Conservation (phyloP, 768 basidiomycete species). For the Boletellus sp. region DNA sequence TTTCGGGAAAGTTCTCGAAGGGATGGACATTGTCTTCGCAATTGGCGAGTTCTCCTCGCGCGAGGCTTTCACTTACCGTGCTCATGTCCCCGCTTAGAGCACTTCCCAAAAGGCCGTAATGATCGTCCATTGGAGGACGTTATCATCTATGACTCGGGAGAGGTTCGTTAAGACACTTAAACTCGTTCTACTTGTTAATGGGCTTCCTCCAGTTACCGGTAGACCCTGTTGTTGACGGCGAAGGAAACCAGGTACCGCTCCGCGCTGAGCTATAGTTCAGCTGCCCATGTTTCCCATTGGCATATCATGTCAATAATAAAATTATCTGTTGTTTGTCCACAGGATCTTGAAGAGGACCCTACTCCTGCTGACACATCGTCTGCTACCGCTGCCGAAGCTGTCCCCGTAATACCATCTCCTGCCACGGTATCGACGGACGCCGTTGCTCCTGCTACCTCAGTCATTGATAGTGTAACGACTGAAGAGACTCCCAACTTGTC, state of each 20-base stretch:
- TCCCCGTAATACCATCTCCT: slow-evolving; percentile 7
- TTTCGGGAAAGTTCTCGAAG: slow-evolving; percentile 88
- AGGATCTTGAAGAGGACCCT: slow-evolving; percentile 36
- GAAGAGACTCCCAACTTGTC: slow-evolving; percentile 4
- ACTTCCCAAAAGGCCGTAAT: slow-evolving; percentile 60
- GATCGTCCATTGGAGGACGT: slow-evolving; percentile 80
- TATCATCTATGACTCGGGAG: slow-evolving; percentile 80
- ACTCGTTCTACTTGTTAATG: slow-evolving; percentile 15
- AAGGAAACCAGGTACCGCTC: slow-evolving; percentile 88
- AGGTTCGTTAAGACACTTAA: slow-evolving; percentile 47
- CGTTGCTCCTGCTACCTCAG: background rate
- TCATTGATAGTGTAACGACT: background rate
- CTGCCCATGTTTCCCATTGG: slow-evolving; percentile 33
- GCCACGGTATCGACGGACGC: background rate
- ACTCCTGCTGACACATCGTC: slow-evolving; percentile 12
- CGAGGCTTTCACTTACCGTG: background rate
- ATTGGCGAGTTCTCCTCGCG: slow-evolving; percentile 55
- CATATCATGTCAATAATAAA: slow-evolving; percentile 48
- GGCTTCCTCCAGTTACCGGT: slow-evolving; percentile 43
- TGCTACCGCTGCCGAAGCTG: slow-evolving; percentile 12
- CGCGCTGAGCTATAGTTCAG: slow-evolving; percentile 85
- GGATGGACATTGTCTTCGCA: slow-evolving; percentile 77
- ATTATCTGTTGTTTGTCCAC: slow-evolving; percentile 46
- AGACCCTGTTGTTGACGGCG: slow-evolving; percentile 51
- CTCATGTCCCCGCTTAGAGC: slow-evolving; percentile 49